Conservation (phyloP, 306 rosid genomes). For the Aeschynomene evenia region DNA sequence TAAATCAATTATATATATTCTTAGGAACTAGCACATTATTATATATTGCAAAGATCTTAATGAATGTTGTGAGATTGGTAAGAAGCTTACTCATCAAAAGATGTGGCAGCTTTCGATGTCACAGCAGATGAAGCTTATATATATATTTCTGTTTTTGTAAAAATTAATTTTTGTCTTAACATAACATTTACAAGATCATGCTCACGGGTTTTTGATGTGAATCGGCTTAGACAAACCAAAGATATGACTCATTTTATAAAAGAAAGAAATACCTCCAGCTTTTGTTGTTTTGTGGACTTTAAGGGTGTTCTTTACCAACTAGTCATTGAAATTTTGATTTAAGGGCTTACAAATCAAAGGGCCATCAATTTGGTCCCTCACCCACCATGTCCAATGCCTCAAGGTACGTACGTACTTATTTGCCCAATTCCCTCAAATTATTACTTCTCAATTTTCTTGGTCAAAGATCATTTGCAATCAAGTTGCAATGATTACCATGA, state of each 20-base stretch:
- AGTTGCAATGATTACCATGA: conserved; percentile 5
- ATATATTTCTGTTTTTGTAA: conserved; percentile 34
- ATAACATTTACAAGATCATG: conserved; percentile 31
- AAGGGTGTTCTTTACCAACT: conserved; percentile 53
- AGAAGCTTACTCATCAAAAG: conserved; percentile 39
- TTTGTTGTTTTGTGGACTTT: conserved; percentile 82
- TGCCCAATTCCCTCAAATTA: background rate
- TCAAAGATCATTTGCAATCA: conserved; percentile 12
- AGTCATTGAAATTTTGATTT: conserved; percentile 41
- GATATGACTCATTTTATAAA: conserved; percentile 26
- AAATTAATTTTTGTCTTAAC: conserved; percentile 8
- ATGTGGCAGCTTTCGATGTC: conserved; percentile 20
- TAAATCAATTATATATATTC: background rate
- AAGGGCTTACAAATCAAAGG: conserved; percentile 22
- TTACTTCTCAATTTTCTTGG: background rate
- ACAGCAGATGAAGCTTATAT: conserved; percentile 25
- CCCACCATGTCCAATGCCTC: conserved; percentile 29
- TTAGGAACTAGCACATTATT: background rate
- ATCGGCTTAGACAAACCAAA: conserved; percentile 26
- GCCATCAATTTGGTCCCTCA: conserved; percentile 35
- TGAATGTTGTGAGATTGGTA: background rate
- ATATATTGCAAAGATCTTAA: background rate
- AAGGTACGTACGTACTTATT: conserved; percentile 13
- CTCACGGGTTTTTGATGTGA: conserved; percentile 46
- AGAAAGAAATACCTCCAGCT: conserved; percentile 23